phyloP scores from a whole-genome alignment of 208 protist genomes.

The Tetramitus jugosus region DNA sequence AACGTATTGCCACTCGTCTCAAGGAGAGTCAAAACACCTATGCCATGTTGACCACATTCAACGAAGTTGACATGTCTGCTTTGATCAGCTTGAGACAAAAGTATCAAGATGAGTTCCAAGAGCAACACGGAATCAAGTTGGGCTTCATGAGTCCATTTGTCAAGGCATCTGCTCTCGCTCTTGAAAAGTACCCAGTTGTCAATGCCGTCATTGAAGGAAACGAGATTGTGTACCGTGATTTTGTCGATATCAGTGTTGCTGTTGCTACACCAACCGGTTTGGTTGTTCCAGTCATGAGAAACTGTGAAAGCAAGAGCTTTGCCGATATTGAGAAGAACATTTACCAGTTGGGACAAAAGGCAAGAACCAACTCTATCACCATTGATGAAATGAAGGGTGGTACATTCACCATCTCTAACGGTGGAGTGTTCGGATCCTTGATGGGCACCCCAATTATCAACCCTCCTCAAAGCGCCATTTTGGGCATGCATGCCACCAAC shows the following conservation, averaged over 20 bases:
- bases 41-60: slow-evolving; percentile 98
- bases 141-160: slow-evolving; percentile 98
- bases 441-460: slow-evolving; percentile 99
- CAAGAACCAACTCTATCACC: slow-evolving; percentile 76
- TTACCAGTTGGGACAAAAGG: slow-evolving; percentile 73
- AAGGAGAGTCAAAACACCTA: slow-evolving; percentile 97
- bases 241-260: slow-evolving; percentile 93
- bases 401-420: slow-evolving; percentile 99
- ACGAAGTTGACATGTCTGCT: slow-evolving; percentile 94
- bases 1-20: slow-evolving; percentile 86
- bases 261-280: slow-evolving; percentile 92
- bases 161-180: slow-evolving; percentile 83
- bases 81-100: slow-evolving; percentile 85
- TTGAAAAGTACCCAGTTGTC: slow-evolving; percentile 88
- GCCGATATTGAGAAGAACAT: slow-evolving; percentile 91
- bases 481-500: slow-evolving; percentile 96
- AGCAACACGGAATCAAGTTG: slow-evolving; percentile 95
- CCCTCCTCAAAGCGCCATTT: slow-evolving; percentile 94
- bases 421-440: slow-evolving; percentile 94
- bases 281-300: slow-evolving; percentile 92
- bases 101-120: slow-evolving; percentile 94
- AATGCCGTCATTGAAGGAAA: slow-evolving; percentile 83
- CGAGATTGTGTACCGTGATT: slow-evolving; percentile 95
- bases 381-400: slow-evolving; percentile 95
- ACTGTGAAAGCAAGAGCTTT: slow-evolving; percentile 85